A percentile compares a stretch with the other conserved stretches of the same genome.
Evolutionary conservation across 495 filamentous ascomycete genomes (phyloP).

Genomic region (Neurospora pannonica): DNA sequence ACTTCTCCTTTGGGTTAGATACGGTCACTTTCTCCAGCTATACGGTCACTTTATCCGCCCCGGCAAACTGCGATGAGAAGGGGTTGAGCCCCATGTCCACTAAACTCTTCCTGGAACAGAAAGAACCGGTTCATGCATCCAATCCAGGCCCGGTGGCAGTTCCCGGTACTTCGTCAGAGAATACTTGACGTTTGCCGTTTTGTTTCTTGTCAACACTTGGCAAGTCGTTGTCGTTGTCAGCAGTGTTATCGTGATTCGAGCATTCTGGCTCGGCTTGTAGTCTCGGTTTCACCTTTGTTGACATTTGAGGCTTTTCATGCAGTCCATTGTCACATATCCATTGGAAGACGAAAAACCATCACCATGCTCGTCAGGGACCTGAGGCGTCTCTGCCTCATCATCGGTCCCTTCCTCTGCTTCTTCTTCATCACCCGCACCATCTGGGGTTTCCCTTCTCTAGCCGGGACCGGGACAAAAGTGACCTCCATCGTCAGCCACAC

Average conservation of each 20-base stretch:
- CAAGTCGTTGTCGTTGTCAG: neutral
- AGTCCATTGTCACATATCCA: neutral
- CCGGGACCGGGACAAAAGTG: constrained; percentile 2
- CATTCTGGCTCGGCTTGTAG: neutral
- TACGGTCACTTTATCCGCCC: too few relatives aligned
- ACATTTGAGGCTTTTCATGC: neutral
- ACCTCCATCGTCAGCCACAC: constrained; percentile 2
- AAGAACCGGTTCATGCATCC: neutral
- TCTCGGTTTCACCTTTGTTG: neutral
- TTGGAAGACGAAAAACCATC: neutral
- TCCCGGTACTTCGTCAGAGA: neutral
- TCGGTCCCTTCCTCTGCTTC: constrained; percentile 13
- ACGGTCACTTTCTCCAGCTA: too few relatives aligned
- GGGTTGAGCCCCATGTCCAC: too few relatives aligned
- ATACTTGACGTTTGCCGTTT: neutral
- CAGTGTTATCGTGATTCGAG: neutral
- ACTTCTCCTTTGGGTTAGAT: too few relatives aligned
- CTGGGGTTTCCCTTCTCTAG: constrained; percentile 6
- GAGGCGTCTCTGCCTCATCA: constrained; percentile 20
- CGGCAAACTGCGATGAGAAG: too few relatives aligned
- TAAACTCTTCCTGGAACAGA: too few relatives aligned
- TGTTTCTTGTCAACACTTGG: neutral
- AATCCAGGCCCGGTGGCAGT: neutral
- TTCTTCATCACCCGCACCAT: constrained; percentile 15
- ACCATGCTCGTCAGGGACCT: constrained; percentile 26